Evolutionary conservation across 306 rosid genomes (phyloP).

Genomic region (Abrus pulchellus): DNA sequence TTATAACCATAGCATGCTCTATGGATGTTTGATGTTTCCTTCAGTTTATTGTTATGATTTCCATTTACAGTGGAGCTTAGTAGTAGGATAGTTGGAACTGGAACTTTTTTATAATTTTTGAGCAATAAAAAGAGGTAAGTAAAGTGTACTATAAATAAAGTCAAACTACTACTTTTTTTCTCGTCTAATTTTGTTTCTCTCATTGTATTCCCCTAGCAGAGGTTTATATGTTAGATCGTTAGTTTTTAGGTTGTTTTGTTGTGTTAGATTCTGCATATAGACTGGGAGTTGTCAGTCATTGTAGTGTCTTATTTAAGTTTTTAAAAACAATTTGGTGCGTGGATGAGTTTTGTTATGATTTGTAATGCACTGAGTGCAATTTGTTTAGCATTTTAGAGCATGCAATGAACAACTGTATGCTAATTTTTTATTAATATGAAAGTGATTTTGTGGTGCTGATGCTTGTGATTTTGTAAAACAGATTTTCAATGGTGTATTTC

Average conservation of each 20-base stretch:
- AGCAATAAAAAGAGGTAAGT: neutral
- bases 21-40: neutral
- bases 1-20: neutral
- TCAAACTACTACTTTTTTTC: too few relatives aligned
- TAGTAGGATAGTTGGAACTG: neutral
- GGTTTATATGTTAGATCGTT: neutral
- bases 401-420: too few relatives aligned
- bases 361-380: neutral
- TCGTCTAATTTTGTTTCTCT: neutral
- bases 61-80: neutral
- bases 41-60: neutral
- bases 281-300: too few relatives aligned
- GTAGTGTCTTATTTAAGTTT: neutral
- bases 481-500: constrained; percentile 92
- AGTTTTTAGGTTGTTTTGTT: neutral
- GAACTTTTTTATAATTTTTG: neutral
- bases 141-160: neutral
- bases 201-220: neutral
- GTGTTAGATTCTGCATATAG: neutral
- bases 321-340: neutral
- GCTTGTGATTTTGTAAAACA: constrained; percentile 42
- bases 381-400: neutral
- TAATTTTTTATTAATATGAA: neutral
- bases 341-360: neutral
- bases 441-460: neutral